Evolutionary conservation across 345 rosid genomes (phyloP), one percentile per base, ranked within the genome.

Genomic region (Angophora floribunda): DNA sequence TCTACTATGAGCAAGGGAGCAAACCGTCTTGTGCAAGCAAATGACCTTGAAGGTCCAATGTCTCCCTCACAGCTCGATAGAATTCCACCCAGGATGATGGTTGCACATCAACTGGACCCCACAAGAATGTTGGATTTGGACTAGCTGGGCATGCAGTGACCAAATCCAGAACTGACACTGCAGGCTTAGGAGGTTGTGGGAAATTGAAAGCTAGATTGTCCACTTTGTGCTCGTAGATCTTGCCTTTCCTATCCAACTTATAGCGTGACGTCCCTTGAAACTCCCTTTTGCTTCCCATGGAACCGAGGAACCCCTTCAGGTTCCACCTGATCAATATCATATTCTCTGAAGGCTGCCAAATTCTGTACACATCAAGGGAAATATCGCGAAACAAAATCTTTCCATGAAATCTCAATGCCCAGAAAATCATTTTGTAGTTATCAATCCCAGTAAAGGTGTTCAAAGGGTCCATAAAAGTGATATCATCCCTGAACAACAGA

Each of bases 331-430:
- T 95, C 47, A 96, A 90, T 88, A 97, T 97, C 91, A 95, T 94
- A 89, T 96, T 96, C 93, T 97, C 99, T 53, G 99, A 97, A 86
- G 99, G 99, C 90, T 97, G 98, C 99, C 99, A 97, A 52, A 96
- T 91, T 94, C 99, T 95, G 85, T 88, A 94, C 19, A 97, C 92
- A 88, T 96, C 99, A 19, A 97, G 93, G 9, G 98, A 95, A 86
- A 97, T 96, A 59, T 97, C 98, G 24, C 94, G 95, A 88, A 97
- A 95, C 57, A 97, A 90, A 59, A 97, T 92, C 90, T 92, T 96
- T n/a, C 99, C 99, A 88, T 97, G 98, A 91, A 97, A 95, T 85
- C 96, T 94, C 87, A 95, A 90, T 30, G 99, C 97, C 99, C 99
- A 96, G 90, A 97, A 97, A 90, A 97, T 93, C 91, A 93, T 70